Percentiles rank a stretch among this genome's conserved stretches.
phyloP scores from a whole-genome alignment of 2,329 filamentous ascomycete species.

The Leptographium flavum region DNA sequence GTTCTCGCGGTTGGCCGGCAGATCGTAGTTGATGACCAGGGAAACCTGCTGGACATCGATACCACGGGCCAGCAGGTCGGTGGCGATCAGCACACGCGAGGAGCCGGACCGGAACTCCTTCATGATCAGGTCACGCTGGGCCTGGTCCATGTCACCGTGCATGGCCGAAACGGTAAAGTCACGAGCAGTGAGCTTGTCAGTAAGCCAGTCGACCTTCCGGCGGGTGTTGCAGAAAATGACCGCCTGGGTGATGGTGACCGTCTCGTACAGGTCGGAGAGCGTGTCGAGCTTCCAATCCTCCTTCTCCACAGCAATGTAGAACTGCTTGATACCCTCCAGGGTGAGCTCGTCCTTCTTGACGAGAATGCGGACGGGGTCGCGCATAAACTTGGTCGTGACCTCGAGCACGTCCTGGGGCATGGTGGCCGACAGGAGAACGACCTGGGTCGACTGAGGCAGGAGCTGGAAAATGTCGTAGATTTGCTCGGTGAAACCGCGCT shows the following conservation, averaged over 20 bases:
- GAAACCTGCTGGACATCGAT: slow-evolving; percentile 99
- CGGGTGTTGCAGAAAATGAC: slow-evolving; percentile 99
- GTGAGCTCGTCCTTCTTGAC: slow-evolving; percentile 99
- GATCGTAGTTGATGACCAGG: slow-evolving; percentile 99
- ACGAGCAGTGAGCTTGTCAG: slow-evolving; percentile 94
- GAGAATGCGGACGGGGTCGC: slow-evolving; percentile 93
- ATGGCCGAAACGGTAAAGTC: slow-evolving; percentile 99
- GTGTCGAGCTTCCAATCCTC: slow-evolving; percentile 99
- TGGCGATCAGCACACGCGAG: slow-evolving; percentile 96
- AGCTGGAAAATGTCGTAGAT: slow-evolving; percentile 99
- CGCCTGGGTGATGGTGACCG: slow-evolving; percentile 96
- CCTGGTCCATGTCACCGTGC: slow-evolving; percentile 99
- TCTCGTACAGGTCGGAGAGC: slow-evolving; percentile 97
- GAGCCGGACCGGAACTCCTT: slow-evolving; percentile 99
- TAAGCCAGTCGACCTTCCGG: slow-evolving; percentile 99
- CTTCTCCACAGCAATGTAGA: slow-evolving; percentile 99
- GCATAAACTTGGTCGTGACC: slow-evolving; percentile 99
- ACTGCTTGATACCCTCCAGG: slow-evolving; percentile 99
- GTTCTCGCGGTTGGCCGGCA: slow-evolving; percentile 98
- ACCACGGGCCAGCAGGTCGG: slow-evolving; percentile 94
- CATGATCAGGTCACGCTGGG: slow-evolving; percentile 98
- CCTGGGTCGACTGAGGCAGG: slow-evolving; percentile 93
- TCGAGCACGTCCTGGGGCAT: slow-evolving; percentile 99
- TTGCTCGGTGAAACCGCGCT: slow-evolving; percentile 98
- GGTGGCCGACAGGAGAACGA: slow-evolving; percentile 93